phyloP scores from a whole-genome alignment of 2,329 filamentous ascomycete genomes.

The Ophiostoma novo-ulmi region DNA sequence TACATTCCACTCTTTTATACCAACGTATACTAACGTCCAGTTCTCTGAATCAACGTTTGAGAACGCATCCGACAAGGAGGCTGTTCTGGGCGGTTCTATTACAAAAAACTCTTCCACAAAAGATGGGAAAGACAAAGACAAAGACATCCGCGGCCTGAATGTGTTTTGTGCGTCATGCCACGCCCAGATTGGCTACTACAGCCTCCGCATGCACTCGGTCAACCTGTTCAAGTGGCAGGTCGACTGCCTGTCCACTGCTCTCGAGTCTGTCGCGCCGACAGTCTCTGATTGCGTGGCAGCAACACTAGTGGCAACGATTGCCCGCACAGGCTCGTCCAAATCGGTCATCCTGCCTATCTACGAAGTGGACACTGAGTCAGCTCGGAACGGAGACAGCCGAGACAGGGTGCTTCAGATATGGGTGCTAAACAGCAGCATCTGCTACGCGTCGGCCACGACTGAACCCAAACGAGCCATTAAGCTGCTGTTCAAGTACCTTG shows the following conservation, averaged over 20 bases:
- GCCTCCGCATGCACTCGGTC: slow-evolving; percentile 42
- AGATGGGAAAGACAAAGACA: not conserved
- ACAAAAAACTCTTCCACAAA: not conserved
- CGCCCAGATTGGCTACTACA: slow-evolving; percentile 45
- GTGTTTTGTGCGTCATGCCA: slow-evolving; percentile 45
- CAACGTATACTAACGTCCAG: slow-evolving; percentile 14
- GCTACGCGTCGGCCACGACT: slow-evolving; percentile 34
- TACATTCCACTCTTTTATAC: slow-evolving; percentile 35
- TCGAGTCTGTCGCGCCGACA: slow-evolving; percentile 31
- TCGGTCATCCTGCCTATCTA: slow-evolving; percentile 46
- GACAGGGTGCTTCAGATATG: slow-evolving; percentile 42
- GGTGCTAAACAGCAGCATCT: slow-evolving; percentile 53
- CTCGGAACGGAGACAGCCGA: too few species aligned
- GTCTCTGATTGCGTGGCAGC: slow-evolving; percentile 48
- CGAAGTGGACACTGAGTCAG: not conserved
- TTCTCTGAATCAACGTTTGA: not conserved
- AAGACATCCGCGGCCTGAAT: slow-evolving; percentile 32
- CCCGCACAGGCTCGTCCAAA: slow-evolving; percentile 55
- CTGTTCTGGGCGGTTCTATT: not conserved
- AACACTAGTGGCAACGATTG: slow-evolving; percentile 48
- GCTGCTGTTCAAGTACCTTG: slow-evolving; percentile 47
- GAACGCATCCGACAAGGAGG: not conserved
- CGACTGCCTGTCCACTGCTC: not conserved
- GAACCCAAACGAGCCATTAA: slow-evolving; percentile 44
- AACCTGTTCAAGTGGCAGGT: slow-evolving; percentile 56